Evolutionary conservation across 2,329 filamentous ascomycete genomes (phyloP).

Genomic region (Neonectria punicea): DNA sequence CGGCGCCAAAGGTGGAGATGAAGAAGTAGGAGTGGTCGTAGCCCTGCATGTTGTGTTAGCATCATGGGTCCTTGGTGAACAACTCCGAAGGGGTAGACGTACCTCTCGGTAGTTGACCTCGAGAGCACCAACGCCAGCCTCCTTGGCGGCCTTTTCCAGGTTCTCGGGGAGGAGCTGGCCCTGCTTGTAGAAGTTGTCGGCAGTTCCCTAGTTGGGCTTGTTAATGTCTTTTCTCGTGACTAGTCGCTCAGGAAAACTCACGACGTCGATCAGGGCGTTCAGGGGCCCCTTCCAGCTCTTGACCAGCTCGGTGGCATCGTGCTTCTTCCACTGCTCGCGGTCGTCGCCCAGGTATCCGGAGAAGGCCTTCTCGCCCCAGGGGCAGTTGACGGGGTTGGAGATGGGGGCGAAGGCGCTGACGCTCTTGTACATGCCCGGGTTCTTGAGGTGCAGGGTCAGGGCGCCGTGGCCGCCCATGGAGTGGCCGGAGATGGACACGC

Average conservation of each 20-base stretch:
- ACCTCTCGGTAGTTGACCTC: constrained; percentile 84
- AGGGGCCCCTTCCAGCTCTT: constrained; percentile 77
- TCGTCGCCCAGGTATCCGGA: constrained; percentile 86
- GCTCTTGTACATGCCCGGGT: constrained; percentile 89
- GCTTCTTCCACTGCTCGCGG: constrained; percentile 81
- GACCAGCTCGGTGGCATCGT: constrained; percentile 92
- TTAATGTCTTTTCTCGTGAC: background rate
- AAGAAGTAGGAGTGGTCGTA: constrained; percentile 99
- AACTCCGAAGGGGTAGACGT: constrained; percentile 40
- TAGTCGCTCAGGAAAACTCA: constrained; percentile 54
- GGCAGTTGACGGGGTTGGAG: constrained; percentile 83
- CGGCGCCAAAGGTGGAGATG: constrained; percentile 88
- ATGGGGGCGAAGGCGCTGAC: constrained; percentile 94
- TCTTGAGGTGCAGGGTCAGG: constrained; percentile 89
- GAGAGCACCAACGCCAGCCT: constrained; percentile 77
- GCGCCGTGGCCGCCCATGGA: constrained; percentile 98
- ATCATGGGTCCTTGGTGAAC: background rate
- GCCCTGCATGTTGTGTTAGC: constrained; percentile 58
- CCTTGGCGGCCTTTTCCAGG: constrained; percentile 81
- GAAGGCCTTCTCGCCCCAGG: constrained; percentile 98
- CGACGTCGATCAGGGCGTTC: constrained; percentile 87
- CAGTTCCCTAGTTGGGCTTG: constrained; percentile 73
- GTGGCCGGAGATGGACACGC: constrained; percentile 90
- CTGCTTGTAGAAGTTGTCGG: constrained; percentile 96
- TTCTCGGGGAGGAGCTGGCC: constrained; percentile 94